A percentile compares a stretch with the other conserved stretches of the same genome.
Conservation (phyloP, 2,329 filamentous ascomycete genomes). For the Hypoxylon sp. region DNA sequence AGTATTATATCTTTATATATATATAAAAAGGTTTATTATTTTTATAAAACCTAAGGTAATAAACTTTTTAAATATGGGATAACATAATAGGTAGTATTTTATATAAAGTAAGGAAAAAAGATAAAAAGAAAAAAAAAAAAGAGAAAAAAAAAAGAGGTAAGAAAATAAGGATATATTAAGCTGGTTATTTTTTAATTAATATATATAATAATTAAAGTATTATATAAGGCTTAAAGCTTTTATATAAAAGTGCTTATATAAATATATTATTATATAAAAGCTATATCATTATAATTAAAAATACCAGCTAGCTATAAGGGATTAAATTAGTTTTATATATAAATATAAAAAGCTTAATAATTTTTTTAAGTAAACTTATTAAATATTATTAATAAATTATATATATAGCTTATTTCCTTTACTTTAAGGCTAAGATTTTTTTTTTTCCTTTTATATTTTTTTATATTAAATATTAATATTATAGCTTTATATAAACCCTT, state of each 20-base stretch:
- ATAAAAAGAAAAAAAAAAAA: neutral
- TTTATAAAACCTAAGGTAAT: neutral
- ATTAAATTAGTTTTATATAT: too few relatives aligned
- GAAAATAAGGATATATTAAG: neutral
- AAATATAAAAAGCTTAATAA: neutral
- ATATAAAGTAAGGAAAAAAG: too few relatives aligned
- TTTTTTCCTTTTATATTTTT: too few relatives aligned
- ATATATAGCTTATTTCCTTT: too few relatives aligned
- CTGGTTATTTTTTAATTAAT: neutral
- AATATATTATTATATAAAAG: neutral
- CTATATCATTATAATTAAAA: too few relatives aligned
- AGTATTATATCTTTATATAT: too few relatives aligned
- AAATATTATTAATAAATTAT: too few relatives aligned
- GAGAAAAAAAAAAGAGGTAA: neutral
- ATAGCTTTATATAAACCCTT: too few relatives aligned
- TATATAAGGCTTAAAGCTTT: neutral
- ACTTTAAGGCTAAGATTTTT: too few relatives aligned
- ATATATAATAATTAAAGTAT: neutral
- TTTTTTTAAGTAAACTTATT: too few relatives aligned
- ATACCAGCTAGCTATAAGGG: neutral
- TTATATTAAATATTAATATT: too few relatives aligned
- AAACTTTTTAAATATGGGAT: neutral
- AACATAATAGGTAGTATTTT: neutral
- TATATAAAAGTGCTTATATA: neutral
- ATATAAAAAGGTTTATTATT: too few relatives aligned